Base-by-base conservation (phyloP, 2,329 filamentous ascomycete species). In the Aspergillus viridinutans region DNA sequence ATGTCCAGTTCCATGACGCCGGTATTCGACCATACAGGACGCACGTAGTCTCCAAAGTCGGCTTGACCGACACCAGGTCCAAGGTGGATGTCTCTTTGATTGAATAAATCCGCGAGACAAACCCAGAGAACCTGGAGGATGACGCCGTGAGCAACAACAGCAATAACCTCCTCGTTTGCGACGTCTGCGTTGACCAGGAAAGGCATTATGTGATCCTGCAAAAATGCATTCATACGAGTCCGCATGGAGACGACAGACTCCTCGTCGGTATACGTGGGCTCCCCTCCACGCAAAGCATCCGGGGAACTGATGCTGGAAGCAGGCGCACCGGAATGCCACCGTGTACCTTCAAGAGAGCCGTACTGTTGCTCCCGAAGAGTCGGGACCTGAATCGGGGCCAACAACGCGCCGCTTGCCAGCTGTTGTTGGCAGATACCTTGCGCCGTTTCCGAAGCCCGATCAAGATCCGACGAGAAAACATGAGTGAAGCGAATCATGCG, bases 401-500 rank as follows among this genome's bases (percentile, higher is more conserved):
- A 51, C 7, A 29, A 12, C 20, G 50, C 42, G 3, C 49, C 61
- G 28, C 42, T 47, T 14, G 20, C 55, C 26, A 58, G 45, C 52
- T 53, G 57, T 28, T 58, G 51, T 49, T 45, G 50, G 54, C 63
- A 64, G 40, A 71, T 59, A 4, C 62, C 64, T 45, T 64, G 59
- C n/a, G 69, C 69, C 4, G 69, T 71, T 35, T 82, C 84, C 52
- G 77, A 81, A 1, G 92, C 90, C 53, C 92, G 85, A 62, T 87
- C 83, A 9, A 96, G 81, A 63, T 91, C 85, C 9, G 92, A 96
- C 1, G 90, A 84, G 72, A 91, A 93, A 61, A 95, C 76, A 61
- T 86, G 82, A 20, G 79, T 83, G 64, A 90, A 89, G 5, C 80
- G 80, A 10, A 92, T 81, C 4, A 82, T 84, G 1, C 83, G 83